These are phyloP conservation scores for Akanthomyces lecanii DNA, from an alignment of 2,329 filamentous ascomycete species.

Conservation along the genomic window DNA sequence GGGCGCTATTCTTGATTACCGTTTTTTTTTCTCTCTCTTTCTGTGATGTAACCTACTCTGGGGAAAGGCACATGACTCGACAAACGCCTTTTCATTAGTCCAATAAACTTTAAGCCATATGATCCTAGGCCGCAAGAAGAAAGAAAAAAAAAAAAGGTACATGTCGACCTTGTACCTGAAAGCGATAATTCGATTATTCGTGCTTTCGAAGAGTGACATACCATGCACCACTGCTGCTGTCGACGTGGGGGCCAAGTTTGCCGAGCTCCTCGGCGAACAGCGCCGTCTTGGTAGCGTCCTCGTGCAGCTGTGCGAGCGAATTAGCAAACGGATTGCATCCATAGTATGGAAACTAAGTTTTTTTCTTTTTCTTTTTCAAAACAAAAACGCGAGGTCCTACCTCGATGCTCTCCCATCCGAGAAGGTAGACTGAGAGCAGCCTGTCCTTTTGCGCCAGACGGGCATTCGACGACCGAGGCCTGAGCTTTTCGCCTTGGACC, in stretches of 20 bases:
- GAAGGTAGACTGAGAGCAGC: background rate
- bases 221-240: constrained; percentile 3
- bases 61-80: constrained; percentile 1
- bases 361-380: too few species aligned
- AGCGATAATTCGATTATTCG: background rate
- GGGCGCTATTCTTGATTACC: background rate
- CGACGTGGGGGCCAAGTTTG: background rate
- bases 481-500: background rate
- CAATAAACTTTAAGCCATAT: background rate
- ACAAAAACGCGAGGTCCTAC: background rate
- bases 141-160: background rate
- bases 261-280: constrained; percentile 8
- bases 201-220: constrained; percentile 4
- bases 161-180: constrained; percentile 2
- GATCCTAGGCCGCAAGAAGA: background rate
- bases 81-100: background rate
- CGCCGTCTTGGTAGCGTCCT: background rate
- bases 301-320: background rate
- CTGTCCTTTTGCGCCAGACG: background rate
- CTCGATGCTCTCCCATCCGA: constrained; percentile 15
- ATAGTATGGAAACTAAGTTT: background rate
- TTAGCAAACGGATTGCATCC: background rate
- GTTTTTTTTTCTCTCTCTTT: background rate
- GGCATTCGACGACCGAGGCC: background rate
- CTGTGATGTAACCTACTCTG: background rate